phyloP scores from a whole-genome alignment of 2,329 filamentous ascomycete genomes.

The Trichoderma oligosporum region DNA sequence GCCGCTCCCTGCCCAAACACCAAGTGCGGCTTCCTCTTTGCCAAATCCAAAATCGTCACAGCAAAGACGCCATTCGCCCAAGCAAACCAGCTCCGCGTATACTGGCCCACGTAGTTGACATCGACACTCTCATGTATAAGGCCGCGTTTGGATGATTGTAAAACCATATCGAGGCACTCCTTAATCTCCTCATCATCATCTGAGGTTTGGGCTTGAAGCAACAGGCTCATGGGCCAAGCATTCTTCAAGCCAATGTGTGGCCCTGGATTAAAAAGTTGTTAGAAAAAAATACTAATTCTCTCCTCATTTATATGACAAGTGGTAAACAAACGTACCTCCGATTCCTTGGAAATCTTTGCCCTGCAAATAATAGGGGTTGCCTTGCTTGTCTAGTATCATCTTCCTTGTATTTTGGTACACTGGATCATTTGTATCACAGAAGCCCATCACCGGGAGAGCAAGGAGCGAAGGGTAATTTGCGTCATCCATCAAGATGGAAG shows the following conservation, averaged over 20 bases:
- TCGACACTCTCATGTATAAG: constrained; percentile 90
- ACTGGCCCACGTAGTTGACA: constrained; percentile 62
- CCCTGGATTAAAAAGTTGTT: constrained; percentile 36
- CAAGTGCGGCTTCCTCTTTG: constrained; percentile 81
- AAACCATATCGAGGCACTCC: constrained; percentile 67
- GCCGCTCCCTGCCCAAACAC: constrained; percentile 66
- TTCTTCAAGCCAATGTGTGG: constrained; percentile 77
- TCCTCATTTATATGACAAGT: not conserved
- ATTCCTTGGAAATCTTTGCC: constrained; percentile 80
- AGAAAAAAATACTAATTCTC: not conserved
- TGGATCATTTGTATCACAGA: constrained; percentile 59
- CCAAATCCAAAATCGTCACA: constrained; percentile 84
- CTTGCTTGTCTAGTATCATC: constrained; percentile 66
- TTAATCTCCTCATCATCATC: constrained; percentile 79
- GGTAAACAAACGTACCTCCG: constrained; percentile 59
- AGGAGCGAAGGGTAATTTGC: constrained; percentile 81
- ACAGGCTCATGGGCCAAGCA: constrained; percentile 94
- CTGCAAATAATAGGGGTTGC: constrained; percentile 85
- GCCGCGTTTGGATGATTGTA: constrained; percentile 70
- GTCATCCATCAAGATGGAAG: constrained; percentile 81
- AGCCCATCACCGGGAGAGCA: constrained; percentile 74
- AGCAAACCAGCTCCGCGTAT: constrained; percentile 92
- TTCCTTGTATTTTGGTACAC: constrained; percentile 85
- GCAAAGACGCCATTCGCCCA: constrained; percentile 98
- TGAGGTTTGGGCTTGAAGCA: constrained; percentile 87